Base-by-base conservation (phyloP, 768 basidiomycete genomes). In the Pisolithus sp. region DNA sequence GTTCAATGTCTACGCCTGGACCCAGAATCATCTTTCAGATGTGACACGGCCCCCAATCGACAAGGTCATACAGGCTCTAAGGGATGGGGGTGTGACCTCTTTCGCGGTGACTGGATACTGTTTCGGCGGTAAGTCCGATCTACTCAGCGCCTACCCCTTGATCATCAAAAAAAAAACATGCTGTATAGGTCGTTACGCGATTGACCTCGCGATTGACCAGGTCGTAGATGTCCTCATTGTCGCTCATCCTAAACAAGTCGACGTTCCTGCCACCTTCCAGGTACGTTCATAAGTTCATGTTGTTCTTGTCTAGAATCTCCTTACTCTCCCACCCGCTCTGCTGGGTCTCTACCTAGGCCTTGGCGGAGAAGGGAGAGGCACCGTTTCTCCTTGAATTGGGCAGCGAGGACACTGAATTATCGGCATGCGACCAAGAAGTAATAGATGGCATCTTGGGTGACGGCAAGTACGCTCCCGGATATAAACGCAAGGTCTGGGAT, bases 221-320 rank as follows among this genome's bases (percentile, higher is more conserved):
- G 40, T 62, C 37, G 65, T 73, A 56, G 58, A 73, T 17, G 76
- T 71, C 42, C 68, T 68, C 2, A 71, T 68, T 21, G 62, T 75
- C 40, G 51, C 73, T 1, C 81, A 82, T 57, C 81, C 80, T 0
- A 77, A 77, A 2, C 57, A 70, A 1, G 64, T 78, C 34, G 31
- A 68, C 18, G 48, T 71, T 26, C 69, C 71, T 3, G 59, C 61
- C 7, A 74, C 74, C 54, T 58, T 76, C 17, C 66, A 77, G 59
- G 70, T 68, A 49, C 3, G 34, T 26, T 48, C 43, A 26, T 18
- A 20, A 15, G 18, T 18, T 24, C 3, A 37, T 21, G 5, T 34
- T 9, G 28, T 13, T 23, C n/a, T 41, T 7, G 4, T 12, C 42
- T 38, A 28, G 18, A 30, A 30, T 30, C 3, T 30, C 30, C 30